phyloP scores from a whole-genome alignment of 2,329 filamentous ascomycete species.

The Trichoderma citrinoviride region DNA sequence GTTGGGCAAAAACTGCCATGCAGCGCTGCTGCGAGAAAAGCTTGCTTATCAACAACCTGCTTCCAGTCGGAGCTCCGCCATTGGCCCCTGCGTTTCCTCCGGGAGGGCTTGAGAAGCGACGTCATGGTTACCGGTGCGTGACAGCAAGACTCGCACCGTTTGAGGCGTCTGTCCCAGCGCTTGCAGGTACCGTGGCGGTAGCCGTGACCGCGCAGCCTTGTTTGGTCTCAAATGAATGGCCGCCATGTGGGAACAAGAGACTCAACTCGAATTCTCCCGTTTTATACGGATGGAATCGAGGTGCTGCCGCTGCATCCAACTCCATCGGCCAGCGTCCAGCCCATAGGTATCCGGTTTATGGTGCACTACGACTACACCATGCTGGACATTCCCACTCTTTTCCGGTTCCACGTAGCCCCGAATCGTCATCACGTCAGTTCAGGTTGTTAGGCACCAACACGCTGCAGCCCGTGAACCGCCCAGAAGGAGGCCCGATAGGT shows the following conservation, averaged over 20 bases:
- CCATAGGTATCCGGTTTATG: not conserved
- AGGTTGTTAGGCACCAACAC: constrained; percentile 8
- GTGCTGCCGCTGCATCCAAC: too few species aligned
- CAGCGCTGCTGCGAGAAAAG: constrained; percentile 10
- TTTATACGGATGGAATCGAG: too few species aligned
- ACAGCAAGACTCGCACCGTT: not conserved
- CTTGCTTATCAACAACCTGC: not conserved
- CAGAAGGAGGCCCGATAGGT: not conserved
- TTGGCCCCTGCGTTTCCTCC: not conserved
- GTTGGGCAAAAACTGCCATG: constrained; percentile 13
- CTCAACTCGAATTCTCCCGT: too few species aligned
- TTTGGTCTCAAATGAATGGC: not conserved
- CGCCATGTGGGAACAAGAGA: not conserved
- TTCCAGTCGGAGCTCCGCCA: constrained; percentile 9
- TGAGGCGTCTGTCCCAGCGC: not conserved
- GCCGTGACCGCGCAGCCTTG: not conserved
- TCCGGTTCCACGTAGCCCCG: not conserved
- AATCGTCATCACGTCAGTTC: not conserved
- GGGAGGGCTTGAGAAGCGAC: not conserved
- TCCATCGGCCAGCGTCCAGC: too few species aligned
- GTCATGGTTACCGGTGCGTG: constrained; percentile 15
- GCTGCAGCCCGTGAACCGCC: constrained; percentile 5
- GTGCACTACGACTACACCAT: too few species aligned
- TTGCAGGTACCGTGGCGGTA: not conserved
- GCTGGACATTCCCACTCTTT: too few species aligned